Evolutionary conservation across 495 filamentous ascomycete species (phyloP), one percentile per base, ranked within the genome.

Genomic region (Paragyromitra xinjiangensis): DNA sequence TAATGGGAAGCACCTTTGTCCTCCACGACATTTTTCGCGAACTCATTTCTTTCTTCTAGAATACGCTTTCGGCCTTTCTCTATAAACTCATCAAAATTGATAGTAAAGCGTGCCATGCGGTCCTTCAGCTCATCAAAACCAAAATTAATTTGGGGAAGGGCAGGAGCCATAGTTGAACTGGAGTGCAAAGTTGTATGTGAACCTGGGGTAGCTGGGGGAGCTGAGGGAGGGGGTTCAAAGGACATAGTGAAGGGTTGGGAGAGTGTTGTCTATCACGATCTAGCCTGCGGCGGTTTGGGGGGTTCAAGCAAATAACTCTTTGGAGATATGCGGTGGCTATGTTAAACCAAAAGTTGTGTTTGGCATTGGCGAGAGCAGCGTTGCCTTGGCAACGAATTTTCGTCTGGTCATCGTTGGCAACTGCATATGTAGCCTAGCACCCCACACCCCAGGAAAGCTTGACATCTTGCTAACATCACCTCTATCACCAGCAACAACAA

Each of bases 51-150:
- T 83, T 99, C 95, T 71, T 97, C 94, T 14, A 97, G 84, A 6
- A 98, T 92, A 62, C 91, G 90, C 84, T 94, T 95, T 19, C 94
- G 89, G 3, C 94, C 93, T 69, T 91, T 89, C 76, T 97, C 94
- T 78, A 99, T 98, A 81, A 98, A 98, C 6, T 90, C 90, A 81
- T 98, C 95, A 78, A 99, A 99, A 70, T 89, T 92, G 9, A 89
- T 89, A 0, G 93, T 98, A 83, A 99, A 99, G 64, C 92, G 91
- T 37, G 92, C 90, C 95, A 99, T 98, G 84, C 93, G 91, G 77
- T 93, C 93, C 84, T 94, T 94, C 73, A 99, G 86, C 75, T 97
- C 94, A 72, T 98, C 95, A 84, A 98, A 98, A 71, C 93, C 94
- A 84, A 98, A 98, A 84, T 95, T 94, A 84, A 97, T 92, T 83